Conservation (phyloP, 2,329 filamentous ascomycete species). For the Chaetomiaceae sp. region DNA sequence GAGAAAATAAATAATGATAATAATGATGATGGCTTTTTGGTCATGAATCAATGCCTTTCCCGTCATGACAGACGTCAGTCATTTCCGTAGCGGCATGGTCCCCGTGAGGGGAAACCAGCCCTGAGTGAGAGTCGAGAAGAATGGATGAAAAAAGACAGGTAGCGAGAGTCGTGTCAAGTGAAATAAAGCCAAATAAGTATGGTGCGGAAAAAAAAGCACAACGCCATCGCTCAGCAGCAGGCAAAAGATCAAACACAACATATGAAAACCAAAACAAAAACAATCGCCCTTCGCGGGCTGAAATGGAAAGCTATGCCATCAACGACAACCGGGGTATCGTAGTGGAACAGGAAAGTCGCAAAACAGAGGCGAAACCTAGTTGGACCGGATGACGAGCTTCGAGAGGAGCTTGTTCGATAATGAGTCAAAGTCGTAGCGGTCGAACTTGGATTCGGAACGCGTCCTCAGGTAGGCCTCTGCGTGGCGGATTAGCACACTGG, state of each 20-base stretch:
- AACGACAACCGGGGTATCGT: constrained; percentile 14
- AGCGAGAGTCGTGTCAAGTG: constrained; percentile 12
- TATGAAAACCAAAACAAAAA: constrained; percentile 28
- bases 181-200: constrained; percentile 1
- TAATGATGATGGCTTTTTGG: background rate
- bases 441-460: constrained; percentile 75
- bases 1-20: background rate
- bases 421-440: constrained; percentile 88
- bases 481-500: constrained; percentile 43
- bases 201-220: constrained; percentile 10
- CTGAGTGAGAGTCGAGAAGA: constrained; percentile 21
- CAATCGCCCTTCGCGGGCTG: constrained; percentile 15
- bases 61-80: constrained; percentile 27
- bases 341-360: background rate
- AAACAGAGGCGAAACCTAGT: constrained; percentile 45
- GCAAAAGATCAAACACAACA: constrained; percentile 25
- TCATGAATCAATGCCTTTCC: constrained; percentile 16
- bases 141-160: constrained; percentile 6
- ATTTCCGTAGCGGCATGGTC: constrained; percentile 25
- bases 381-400: constrained; percentile 91
- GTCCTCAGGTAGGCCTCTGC: constrained; percentile 81
- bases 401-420: constrained; percentile 96
- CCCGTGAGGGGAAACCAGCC: constrained; percentile 20
- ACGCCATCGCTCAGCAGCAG: constrained; percentile 26
- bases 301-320: constrained; percentile 25